phyloP scores from a whole-genome alignment of 257 asterid species.

The Primulina huaijiensis region DNA sequence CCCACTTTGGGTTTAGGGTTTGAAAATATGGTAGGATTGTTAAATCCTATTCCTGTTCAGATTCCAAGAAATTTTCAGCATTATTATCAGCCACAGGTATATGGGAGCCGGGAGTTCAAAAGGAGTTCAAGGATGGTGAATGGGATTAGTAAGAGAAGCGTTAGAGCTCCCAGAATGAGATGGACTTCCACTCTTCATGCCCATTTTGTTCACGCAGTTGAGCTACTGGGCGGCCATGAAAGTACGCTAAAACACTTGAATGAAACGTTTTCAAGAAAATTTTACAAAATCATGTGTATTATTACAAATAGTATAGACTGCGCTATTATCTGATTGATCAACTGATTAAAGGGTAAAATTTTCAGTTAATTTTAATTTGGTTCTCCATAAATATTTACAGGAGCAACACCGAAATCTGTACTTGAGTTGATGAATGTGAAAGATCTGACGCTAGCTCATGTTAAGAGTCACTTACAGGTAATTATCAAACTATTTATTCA shows the following conservation, averaged over 20 bases:
- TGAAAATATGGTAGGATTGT: conserved; percentile 18
- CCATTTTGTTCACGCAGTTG: conserved; percentile 84
- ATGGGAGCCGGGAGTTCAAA: conserved; percentile 43
- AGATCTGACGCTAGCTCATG: conserved; percentile 94
- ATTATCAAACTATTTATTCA: background rate
- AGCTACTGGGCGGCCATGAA: conserved; percentile 90
- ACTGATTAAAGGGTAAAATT: background rate
- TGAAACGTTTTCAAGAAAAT: too few relatives aligned
- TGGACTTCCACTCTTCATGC: conserved; percentile 93
- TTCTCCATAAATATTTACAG: conserved; percentile 32
- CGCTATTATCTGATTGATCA: too few relatives aligned
- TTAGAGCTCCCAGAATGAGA: conserved; percentile 84
- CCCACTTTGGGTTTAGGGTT: conserved; percentile 56
- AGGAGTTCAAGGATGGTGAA: conserved; percentile 41
- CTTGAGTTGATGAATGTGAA: conserved; percentile 87
- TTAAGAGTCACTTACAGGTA: conserved; percentile 94
- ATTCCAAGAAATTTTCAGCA: conserved; percentile 31
- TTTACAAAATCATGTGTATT: too few relatives aligned
- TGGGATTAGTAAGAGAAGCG: conserved; percentile 40
- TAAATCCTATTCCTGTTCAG: conserved; percentile 7
- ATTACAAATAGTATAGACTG: too few relatives aligned
- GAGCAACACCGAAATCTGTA: conserved; percentile 91
- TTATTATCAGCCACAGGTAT: conserved; percentile 42
- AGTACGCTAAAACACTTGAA: conserved; percentile 34
- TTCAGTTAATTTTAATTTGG: background rate